A percentile compares a stretch with the other conserved stretches of the same genome.
These are phyloP conservation scores for Lactarius sp. DNA, from an alignment of 768 basidiomycete genomes.

Conservation along the genomic window DNA sequence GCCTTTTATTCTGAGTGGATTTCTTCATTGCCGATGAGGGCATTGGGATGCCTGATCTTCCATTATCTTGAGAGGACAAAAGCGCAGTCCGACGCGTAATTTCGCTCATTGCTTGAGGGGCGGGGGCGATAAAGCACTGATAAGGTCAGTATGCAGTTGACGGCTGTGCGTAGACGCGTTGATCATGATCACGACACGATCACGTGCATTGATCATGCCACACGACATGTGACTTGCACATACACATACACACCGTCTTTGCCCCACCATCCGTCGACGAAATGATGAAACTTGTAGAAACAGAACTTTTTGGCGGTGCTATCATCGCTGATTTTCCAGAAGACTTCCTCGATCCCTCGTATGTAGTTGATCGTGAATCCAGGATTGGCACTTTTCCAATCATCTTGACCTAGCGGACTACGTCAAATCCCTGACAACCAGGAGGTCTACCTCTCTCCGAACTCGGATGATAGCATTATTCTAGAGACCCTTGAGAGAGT, in stretches of 20 bases:
- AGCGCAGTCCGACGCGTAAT: background rate
- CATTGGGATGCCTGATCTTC: constrained; percentile 64
- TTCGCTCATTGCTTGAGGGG: constrained; percentile 11
- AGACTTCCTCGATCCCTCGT: constrained; percentile 82
- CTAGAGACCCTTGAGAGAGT: constrained; percentile 82
- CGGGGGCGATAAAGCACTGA: background rate
- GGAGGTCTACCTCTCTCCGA: constrained; percentile 79
- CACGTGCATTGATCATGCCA: constrained; percentile 10
- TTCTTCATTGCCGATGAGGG: constrained; percentile 66
- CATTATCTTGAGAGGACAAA: constrained; percentile 29
- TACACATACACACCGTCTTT: background rate
- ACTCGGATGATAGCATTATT: constrained; percentile 68
- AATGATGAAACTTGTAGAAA: constrained; percentile 27
- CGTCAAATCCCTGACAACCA: constrained; percentile 94
- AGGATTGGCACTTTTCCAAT: constrained; percentile 1
- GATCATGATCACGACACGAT: constrained; percentile 1
- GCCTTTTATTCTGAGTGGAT: constrained; percentile 46
- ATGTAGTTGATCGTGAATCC: constrained; percentile 25
- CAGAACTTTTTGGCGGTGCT: constrained; percentile 81
- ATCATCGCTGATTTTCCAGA: constrained; percentile 57
- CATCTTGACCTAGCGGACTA: constrained; percentile 40
- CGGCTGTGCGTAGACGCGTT: background rate
- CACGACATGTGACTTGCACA: background rate
- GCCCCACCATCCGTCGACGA: background rate
- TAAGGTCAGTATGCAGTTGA: background rate